Percentiles rank a stretch among this genome's conserved stretches.
These are phyloP conservation scores for Dactylellina parvicollis DNA, from an alignment of 2,329 filamentous ascomycete species.

Conservation along the genomic window DNA sequence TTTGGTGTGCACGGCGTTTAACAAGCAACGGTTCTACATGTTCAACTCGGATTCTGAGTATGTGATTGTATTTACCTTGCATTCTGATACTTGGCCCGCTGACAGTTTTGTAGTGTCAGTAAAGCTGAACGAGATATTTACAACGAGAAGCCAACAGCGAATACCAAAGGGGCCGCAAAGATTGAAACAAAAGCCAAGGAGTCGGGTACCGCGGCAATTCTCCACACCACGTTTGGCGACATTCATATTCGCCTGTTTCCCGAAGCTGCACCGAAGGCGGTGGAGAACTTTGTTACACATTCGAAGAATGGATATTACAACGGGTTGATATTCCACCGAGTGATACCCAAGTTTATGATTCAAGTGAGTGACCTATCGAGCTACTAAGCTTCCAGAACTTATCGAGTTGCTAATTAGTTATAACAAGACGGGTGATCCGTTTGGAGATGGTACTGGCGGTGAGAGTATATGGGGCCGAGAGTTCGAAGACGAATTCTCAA, in stretches of 20 bases:
- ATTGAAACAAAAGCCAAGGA: constrained; percentile 72
- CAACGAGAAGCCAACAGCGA: constrained; percentile 85
- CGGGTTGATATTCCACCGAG: constrained; percentile 94
- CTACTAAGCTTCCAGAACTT: not conserved
- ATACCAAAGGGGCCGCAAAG: constrained; percentile 54
- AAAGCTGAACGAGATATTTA: constrained; percentile 89
- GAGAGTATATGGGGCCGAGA: constrained; percentile 93
- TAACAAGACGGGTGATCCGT: constrained; percentile 87
- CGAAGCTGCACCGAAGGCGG: constrained; percentile 88
- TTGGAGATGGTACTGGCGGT: constrained; percentile 88
- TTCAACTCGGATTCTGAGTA: constrained; percentile 68
- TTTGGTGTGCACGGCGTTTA: constrained; percentile 81
- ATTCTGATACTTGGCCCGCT: constrained; percentile 71
- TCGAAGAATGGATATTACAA: constrained; percentile 93
- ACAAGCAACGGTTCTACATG: constrained; percentile 95
- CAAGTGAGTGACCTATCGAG: constrained; percentile 64
- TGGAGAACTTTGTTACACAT: constrained; percentile 97
- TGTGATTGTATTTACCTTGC: not conserved
- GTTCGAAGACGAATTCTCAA: constrained; percentile 93
- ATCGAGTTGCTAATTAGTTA: constrained; percentile 93
- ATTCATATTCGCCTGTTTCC: constrained; percentile 94
- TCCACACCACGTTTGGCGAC: constrained; percentile 94
- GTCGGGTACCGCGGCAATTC: constrained; percentile 79
- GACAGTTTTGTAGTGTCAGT: constrained; percentile 67
- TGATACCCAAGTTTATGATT: constrained; percentile 99